Base-by-base conservation (phyloP, 371 early-diverging fungal genomes). In the Actinomucor elegans region DNA sequence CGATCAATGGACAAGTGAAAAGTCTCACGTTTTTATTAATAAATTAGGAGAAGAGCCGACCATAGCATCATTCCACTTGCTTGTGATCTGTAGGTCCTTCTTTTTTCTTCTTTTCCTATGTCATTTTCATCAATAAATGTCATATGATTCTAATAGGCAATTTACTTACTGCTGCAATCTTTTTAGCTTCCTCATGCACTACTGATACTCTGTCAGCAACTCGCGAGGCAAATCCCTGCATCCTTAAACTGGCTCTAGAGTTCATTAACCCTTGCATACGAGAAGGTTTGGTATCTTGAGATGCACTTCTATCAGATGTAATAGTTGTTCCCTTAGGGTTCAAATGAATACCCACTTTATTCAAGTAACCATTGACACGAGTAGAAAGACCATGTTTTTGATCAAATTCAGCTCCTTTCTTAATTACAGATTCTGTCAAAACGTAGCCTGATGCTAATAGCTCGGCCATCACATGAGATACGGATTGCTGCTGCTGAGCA, bases 371-470 rank as follows among this genome's bases (percentile, higher is more conserved):
- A 21, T 65, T 59, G 18, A 71, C 66, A 14, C 57, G 61, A 9
- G 55, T 41, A 14, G 68, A 51, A n/a, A 71, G 56, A 23, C 61
- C 64, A 44, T 77, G 80, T 58, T 75, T 75, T 49, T 56, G 49
- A 64, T 84, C 85, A 59, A 75, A 69, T 17, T 69, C 80, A 12
- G 69, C 49, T n/a, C 82, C 83, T 50, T 72, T 72, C 47, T 71
- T 64, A 24, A 83, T 52, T 32, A 84, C 77, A 12, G 53, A 47
- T 49, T 80, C 83, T 34, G 64, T 61, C 51, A 84, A 54, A 5
- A 49, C 42, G 63, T 80, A 84, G 20, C 85, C 85, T 17, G 76
- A 73, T 34, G 83, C 83, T 33, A 84, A 60, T 15, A 84, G 59
- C 61, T 84, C 85, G 14, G 83, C 76, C 59, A 81, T 63, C 43